phyloP scores from a whole-genome alignment of 163 green algal species.

The Scenedesmus sp. region DNA sequence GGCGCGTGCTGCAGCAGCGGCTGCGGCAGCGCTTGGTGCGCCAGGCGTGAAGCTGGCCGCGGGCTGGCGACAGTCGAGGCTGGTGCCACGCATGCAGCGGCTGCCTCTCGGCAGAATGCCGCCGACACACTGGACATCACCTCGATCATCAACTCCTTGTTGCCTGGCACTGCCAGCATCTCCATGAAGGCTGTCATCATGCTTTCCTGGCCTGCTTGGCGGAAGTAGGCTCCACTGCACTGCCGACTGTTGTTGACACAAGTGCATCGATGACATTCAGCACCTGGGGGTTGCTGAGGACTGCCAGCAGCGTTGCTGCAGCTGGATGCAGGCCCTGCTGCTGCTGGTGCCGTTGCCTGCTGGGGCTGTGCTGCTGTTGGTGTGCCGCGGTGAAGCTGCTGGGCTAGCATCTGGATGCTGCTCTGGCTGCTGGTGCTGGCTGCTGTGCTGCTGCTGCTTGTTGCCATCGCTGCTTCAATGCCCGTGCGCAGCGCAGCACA shows the following conservation, averaged over 20 bases:
- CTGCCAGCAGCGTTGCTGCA: not conserved
- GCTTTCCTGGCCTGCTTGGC: not conserved
- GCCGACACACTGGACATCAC: constrained; percentile 44
- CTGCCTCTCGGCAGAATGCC: constrained; percentile 40
- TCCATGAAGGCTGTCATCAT: constrained; percentile 19
- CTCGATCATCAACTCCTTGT: constrained; percentile 42
- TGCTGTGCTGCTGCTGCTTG: constrained; percentile 45
- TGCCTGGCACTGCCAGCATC: constrained; percentile 18
- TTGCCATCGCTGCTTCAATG: constrained; percentile 25
- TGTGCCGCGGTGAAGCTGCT: constrained; percentile 2
- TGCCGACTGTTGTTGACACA: constrained; percentile 37
- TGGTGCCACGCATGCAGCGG: constrained; percentile 48
- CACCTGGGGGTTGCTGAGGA: constrained; percentile 20
- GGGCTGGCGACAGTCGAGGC: constrained; percentile 31
- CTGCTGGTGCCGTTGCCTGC: not conserved
- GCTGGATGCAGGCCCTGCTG: constrained; percentile 21
- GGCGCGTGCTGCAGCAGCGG: not conserved
- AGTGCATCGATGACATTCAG: constrained; percentile 23
- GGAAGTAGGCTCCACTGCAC: constrained; percentile 42
- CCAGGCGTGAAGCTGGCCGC: constrained; percentile 5
- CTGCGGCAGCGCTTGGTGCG: not conserved
- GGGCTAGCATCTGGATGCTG: constrained; percentile 30
- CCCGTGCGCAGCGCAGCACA: constrained; percentile 50
- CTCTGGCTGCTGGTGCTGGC: constrained; percentile 25
- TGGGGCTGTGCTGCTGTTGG: constrained; percentile 17